A percentile compares a stretch with the other conserved stretches of the same genome.
Evolutionary conservation across 1,284 basidiomycete species (phyloP).

Genomic region (Heterobasidion irregulare): DNA sequence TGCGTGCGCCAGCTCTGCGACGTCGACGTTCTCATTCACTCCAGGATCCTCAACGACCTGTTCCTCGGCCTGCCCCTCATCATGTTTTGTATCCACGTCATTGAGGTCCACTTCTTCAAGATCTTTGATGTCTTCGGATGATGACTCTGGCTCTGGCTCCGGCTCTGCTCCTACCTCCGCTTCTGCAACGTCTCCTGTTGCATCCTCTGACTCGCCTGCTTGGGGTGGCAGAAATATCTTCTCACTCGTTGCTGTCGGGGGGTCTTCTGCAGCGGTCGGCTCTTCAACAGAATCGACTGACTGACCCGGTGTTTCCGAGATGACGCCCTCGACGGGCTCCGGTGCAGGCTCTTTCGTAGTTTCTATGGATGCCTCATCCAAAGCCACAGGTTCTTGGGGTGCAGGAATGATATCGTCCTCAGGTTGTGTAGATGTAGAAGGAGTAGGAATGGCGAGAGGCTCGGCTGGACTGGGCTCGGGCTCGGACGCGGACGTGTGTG

Average conservation of each 20-base stretch:
- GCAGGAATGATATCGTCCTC: neutral
- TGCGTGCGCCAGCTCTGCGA: neutral
- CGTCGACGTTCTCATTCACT: constrained; percentile 7
- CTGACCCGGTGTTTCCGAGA: too few relatives aligned
- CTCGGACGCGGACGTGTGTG: neutral
- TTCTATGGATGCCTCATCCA: neutral
- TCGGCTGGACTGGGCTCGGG: neutral
- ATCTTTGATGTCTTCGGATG: neutral
- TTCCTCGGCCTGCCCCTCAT: constrained; percentile 4
- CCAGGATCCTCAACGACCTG: constrained; percentile 4
- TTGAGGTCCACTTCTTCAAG: neutral
- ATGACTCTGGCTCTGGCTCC: neutral
- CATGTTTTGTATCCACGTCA: neutral
- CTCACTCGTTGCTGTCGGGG: neutral
- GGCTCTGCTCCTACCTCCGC: neutral
- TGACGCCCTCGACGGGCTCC: too few relatives aligned
- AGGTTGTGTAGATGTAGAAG: neutral
- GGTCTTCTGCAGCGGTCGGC: neutral
- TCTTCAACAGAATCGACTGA: too few relatives aligned
- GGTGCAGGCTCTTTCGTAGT: neutral
- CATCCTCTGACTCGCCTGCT: neutral
- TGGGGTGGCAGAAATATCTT: neutral
- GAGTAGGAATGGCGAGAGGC: neutral
- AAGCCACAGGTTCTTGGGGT: neutral
- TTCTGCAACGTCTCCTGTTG: neutral